Evolutionary conservation across 371 early-diverging fungal genomes (phyloP), one percentile per base, ranked within the genome.

Genomic region (Capillidium heterosporum): DNA sequence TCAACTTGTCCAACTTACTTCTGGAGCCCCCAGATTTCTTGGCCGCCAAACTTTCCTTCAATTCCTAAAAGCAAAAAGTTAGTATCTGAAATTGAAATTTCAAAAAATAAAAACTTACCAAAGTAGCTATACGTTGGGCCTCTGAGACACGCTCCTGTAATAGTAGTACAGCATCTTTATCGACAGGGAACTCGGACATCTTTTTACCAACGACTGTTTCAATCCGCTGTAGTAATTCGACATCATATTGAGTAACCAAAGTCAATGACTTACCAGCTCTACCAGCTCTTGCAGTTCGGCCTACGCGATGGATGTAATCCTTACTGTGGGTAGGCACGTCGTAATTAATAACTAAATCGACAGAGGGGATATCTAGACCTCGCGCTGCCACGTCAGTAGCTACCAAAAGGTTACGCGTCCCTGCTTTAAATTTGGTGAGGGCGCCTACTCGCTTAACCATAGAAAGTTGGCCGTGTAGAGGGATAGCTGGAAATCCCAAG

Each of bases 281-380:
- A 11, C 98, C 97, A 5, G 95, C 94, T 65, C 95, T 82, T 7
- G 95, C 99, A 0, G 98, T 95, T 62, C 99, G 82, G 29, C 99
- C 98, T 1, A 93, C 91, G 50, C 98, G 80, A 71, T 98, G 99
- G 59, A 97, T 87, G 69, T 97, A 98, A 62, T 89, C 91, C 73
- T 95, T 90, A 46, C 81, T 78, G 56, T 81, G 80, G 53, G 85
- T 76, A n/a, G 98, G 98, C 8, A 96, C 80, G 67, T 97, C 97
- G 61, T 90, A 98, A 72, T 98, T 94, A 62, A 99, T 71, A 7
- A 99, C 95, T 32, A 89, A 65, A 63, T 94, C 95, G 7, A 98
- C 96, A 1, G 75, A 62, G n/a, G 93, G 91, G 63, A 99, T 95
- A 79, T 99, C 99, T 60, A 98, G 69, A 58, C 99, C 99, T 65